These are phyloP conservation scores for Beauveria australis DNA, from an alignment of 2,329 filamentous ascomycete genomes.

Conservation along the genomic window DNA sequence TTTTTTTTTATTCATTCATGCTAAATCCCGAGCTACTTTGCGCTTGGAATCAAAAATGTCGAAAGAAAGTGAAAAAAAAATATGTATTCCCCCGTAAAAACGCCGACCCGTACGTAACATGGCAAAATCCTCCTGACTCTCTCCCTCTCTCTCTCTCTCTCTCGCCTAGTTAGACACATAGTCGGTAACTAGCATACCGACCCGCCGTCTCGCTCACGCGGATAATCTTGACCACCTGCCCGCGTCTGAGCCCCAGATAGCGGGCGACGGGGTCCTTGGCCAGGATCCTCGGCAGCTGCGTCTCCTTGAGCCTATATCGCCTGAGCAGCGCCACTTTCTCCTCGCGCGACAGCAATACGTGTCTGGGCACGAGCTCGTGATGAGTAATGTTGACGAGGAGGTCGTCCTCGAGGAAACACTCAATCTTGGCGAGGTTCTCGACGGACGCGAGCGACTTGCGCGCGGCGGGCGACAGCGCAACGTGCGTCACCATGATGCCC, in stretches of 20 bases:
- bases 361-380: slow-evolving; percentile 91
- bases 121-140: neutral
- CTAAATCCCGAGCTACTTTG: neutral
- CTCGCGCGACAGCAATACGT: slow-evolving; percentile 80
- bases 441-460: slow-evolving; percentile 78
- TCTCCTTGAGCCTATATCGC: slow-evolving; percentile 94
- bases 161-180: slow-evolving; percentile 44
- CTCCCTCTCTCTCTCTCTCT: no score
- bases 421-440: slow-evolving; percentile 69
- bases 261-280: slow-evolving; percentile 85
- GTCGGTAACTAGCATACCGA: slow-evolving; percentile 87
- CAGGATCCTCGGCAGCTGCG: slow-evolving; percentile 87
- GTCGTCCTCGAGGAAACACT: slow-evolving; percentile 94
- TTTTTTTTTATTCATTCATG: neutral
- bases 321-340: slow-evolving; percentile 82
- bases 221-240: slow-evolving; percentile 98
- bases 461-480: slow-evolving; percentile 75
- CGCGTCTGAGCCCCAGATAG: slow-evolving; percentile 82
- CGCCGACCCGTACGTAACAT: slow-evolving; percentile 7
- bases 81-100: slow-evolving; percentile 3
- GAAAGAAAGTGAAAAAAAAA: neutral
- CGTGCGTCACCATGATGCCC: slow-evolving; percentile 82
- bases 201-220: slow-evolving; percentile 91
- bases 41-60: slow-evolving; percentile 2
- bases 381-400: slow-evolving; percentile 96